Percentiles rank a stretch among this genome's conserved stretches.
Conservation (phyloP, 257 asterid species). For the Paulownia fortunei region DNA sequence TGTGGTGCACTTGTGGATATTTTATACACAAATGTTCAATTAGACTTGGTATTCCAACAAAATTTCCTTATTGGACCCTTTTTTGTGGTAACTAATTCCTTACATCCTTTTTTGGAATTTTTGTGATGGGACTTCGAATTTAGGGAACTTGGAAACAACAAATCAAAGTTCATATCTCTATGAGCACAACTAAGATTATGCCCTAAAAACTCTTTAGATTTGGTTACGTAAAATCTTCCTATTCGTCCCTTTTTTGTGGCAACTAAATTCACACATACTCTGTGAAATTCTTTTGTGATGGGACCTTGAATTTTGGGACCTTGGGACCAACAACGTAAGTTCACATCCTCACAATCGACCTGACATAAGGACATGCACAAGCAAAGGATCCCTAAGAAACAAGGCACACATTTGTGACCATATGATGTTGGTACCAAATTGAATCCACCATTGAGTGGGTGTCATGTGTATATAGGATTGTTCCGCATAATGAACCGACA, state of each 20-base stretch:
- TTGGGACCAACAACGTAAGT: constrained; percentile 9
- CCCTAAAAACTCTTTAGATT: background rate
- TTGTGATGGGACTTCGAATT: background rate
- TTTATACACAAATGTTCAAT: background rate
- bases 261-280: background rate
- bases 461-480: background rate
- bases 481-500: background rate
- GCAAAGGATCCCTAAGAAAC: background rate
- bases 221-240: background rate
- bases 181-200: background rate
- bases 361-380: background rate
- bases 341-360: background rate
- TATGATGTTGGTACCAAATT: background rate
- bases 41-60: background rate
- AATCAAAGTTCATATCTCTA: too few species aligned
- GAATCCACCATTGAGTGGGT: background rate
- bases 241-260: background rate
- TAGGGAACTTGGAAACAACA: background rate
- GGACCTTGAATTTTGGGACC: background rate
- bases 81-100: background rate
- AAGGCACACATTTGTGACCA: constrained; percentile 4
- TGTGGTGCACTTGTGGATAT: background rate
- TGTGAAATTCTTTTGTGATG: background rate
- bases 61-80: background rate
- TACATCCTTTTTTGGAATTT: background rate